phyloP scores from a whole-genome alignment of 2,329 filamentous ascomycete species.

The Ceratocystis destructans region DNA sequence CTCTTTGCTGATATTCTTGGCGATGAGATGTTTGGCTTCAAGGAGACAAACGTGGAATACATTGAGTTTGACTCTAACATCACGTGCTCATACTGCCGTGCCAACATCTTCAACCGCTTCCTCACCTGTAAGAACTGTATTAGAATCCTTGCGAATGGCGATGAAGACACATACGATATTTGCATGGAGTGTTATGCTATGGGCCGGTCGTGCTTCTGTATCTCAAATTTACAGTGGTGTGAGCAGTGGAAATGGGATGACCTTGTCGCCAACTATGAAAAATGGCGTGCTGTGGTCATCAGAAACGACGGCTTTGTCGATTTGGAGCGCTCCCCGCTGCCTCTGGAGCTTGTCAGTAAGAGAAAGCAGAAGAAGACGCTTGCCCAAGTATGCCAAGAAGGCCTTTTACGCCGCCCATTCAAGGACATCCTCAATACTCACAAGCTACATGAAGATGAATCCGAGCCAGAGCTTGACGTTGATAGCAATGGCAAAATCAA shows the following conservation, averaged over 20 bases:
- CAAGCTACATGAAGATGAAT: not conserved
- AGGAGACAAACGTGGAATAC: conserved; percentile 59
- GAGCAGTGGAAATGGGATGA: conserved; percentile 85
- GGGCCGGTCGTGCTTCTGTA: conserved; percentile 81
- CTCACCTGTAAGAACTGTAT: conserved; percentile 81
- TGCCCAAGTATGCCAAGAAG: conserved; percentile 88
- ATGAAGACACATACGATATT: conserved; percentile 80
- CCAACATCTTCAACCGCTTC: conserved; percentile 96
- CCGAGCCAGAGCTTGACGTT: conserved; percentile 41
- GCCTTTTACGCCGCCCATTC: conserved; percentile 66
- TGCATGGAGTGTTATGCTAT: conserved; percentile 99
- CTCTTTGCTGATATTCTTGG: conserved; percentile 68
- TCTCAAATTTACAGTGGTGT: conserved; percentile 76
- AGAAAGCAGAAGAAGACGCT: conserved; percentile 61
- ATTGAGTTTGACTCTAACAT: conserved; percentile 79
- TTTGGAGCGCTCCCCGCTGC: conserved; percentile 50
- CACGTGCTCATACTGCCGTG: conserved; percentile 88
- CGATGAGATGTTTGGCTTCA: conserved; percentile 70
- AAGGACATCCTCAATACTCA: conserved; percentile 59
- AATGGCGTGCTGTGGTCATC: conserved; percentile 68
- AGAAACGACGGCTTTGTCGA: conserved; percentile 55
- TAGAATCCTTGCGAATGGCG: conserved; percentile 48
- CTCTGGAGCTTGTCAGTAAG: conserved; percentile 56
- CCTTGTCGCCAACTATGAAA: conserved; percentile 62
- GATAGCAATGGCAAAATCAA: conserved; percentile 39